Base-by-base conservation (phyloP, 768 basidiomycete genomes). In the Panellus pusillus region DNA sequence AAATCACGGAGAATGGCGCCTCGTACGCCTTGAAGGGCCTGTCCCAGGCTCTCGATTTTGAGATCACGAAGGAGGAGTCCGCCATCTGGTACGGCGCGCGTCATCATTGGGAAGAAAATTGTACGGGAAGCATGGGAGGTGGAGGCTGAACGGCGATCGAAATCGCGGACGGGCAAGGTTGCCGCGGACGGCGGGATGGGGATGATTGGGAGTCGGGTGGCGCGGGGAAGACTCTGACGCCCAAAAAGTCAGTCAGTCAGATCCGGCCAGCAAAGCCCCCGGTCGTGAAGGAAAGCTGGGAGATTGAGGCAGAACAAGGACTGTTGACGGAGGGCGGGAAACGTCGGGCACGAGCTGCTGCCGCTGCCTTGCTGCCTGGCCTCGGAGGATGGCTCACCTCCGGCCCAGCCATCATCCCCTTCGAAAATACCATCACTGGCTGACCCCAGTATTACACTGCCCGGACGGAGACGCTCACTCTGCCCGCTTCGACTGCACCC, bases 241-340 rank as follows among this genome's bases (percentile, higher is more conserved):
- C 62, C 17, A 55, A 60, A 14, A 35, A 35, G 8, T 14, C 32
- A 35, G 32, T 14, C 14, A 35, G 32, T 14, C 32, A 35, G 32
- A 35, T 35, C 32, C 32, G 32, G 32, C 32, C 7, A 3, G 32
- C 8, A 19, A 67, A 64, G 29, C 68, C 70, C n/a, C 76, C 73
- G 39, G 67, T 77, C 0, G 62, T 74, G 11, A 90, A 87, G 63
- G 90, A 91, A 63, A 66, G 76, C n/a, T 91, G 89, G 89, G 90
- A 91, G 60, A 76, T 87, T 28, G 88, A 89, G 54, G 87, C 86
- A 0, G 88, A 91, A 62, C 84, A 84, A 54, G 88, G 87, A 1
- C 65, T 91, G 44, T 64, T 86, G 28, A 88, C 88, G 0, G 91
- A 91, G 61, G 90, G 87, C 17, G 87, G 84, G 15, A 80, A 78